phyloP scores from a whole-genome alignment of 805 yeast species.

The Starmerella gropengiesseri region DNA sequence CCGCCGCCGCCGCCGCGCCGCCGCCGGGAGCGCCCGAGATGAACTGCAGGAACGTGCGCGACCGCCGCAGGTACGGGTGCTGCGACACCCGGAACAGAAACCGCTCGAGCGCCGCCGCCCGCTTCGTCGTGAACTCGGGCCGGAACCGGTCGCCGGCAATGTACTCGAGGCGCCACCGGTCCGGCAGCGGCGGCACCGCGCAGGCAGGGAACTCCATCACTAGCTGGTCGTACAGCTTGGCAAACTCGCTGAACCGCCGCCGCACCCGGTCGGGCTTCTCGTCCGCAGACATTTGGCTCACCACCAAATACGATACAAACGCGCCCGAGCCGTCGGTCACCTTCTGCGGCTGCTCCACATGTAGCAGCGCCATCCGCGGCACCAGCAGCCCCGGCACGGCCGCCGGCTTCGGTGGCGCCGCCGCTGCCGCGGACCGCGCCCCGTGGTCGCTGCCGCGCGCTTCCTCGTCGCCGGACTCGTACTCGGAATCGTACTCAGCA shows the following conservation, averaged over 20 bases:
- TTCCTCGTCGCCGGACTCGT: neutral
- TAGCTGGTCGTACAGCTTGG: constrained; percentile 62
- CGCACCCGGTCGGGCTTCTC: constrained; percentile 37
- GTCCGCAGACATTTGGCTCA: constrained; percentile 35
- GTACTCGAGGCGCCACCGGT: constrained; percentile 81
- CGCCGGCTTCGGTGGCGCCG: neutral
- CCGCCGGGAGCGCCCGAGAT: constrained; percentile 35
- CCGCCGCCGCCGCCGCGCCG: constrained; percentile 1
- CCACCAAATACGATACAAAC: constrained; percentile 60
- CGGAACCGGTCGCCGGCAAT: constrained; percentile 89
- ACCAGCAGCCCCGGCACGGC: constrained; percentile 7
- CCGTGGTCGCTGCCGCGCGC: neutral
- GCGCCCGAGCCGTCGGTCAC: constrained; percentile 31
- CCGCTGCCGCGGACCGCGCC: neutral
- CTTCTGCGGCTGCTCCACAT: constrained; percentile 24
- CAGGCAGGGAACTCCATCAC: constrained; percentile 72
- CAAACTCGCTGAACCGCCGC: constrained; percentile 80
- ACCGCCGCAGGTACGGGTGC: constrained; percentile 62
- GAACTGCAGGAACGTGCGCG: constrained; percentile 60
- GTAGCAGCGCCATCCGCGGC: constrained; percentile 9
- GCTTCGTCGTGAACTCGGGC: constrained; percentile 66
- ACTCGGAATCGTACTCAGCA: neutral
- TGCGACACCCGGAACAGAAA: constrained; percentile 61
- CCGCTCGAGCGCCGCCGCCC: constrained; percentile 69
- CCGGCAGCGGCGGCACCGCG: constrained; percentile 88